phyloP scores from a whole-genome alignment of 2,329 filamentous ascomycete genomes.

The Diaporthe australafricana region DNA sequence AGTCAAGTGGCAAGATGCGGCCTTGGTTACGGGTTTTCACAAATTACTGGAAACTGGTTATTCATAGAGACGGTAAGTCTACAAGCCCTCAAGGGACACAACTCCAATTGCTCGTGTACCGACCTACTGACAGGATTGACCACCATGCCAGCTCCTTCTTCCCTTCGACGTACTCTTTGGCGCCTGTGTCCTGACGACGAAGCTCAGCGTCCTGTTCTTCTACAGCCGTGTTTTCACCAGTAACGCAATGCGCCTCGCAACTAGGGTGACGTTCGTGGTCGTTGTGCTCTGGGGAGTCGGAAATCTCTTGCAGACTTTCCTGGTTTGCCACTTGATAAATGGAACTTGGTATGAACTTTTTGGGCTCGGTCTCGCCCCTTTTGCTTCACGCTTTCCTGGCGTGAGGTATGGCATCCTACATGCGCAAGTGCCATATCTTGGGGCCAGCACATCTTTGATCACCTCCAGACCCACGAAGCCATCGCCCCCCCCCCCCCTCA shows the following conservation, averaged over 20 bases:
- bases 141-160: constrained; percentile 47
- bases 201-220: constrained; percentile 55
- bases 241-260: constrained; percentile 44
- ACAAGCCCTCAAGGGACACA: background rate
- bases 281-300: constrained; percentile 43
- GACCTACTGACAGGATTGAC: background rate
- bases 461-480: background rate
- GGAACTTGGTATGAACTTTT: constrained; percentile 26
- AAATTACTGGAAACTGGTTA: constrained; percentile 40
- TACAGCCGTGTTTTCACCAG: constrained; percentile 57
- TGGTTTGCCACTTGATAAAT: constrained; percentile 46
- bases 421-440: background rate
- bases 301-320: constrained; percentile 44
- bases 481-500: too few species aligned
- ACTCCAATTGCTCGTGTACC: background rate
- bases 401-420: background rate
- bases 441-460: too few species aligned
- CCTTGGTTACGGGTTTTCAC: constrained; percentile 42
- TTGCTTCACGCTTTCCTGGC: background rate
- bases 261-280: constrained; percentile 44
- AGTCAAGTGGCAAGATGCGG: constrained; percentile 41
- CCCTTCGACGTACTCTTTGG: constrained; percentile 53
- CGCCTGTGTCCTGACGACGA: constrained; percentile 49
- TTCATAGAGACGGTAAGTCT: constrained; percentile 22
- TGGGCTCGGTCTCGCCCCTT: background rate